phyloP scores from a whole-genome alignment of 352 stramenopile genomes.

The Pythium sp. region DNA sequence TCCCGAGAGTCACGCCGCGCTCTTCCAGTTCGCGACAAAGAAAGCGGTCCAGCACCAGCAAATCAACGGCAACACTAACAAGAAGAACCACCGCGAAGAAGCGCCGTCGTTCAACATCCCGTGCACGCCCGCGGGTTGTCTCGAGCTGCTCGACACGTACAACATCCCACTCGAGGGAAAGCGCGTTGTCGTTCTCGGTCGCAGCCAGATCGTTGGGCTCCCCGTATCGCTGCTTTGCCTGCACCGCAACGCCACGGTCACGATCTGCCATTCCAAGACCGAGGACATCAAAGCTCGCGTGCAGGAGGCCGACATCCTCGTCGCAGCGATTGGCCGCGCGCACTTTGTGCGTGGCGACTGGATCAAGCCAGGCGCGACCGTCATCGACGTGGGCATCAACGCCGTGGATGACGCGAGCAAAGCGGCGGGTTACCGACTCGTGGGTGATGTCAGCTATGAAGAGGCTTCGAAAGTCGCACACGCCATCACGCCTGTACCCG shows the following conservation, averaged over 20 bases:
- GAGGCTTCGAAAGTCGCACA: slow-evolving; percentile 78
- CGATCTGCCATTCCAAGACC: slow-evolving; percentile 96
- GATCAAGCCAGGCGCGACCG: slow-evolving; percentile 96
- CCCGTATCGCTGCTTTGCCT: slow-evolving; percentile 95
- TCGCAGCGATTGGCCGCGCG: slow-evolving; percentile 94
- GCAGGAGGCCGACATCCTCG: slow-evolving; percentile 94
- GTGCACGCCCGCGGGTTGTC: slow-evolving; percentile 96
- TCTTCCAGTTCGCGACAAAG: slow-evolving; percentile 77
- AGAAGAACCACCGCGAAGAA: slow-evolving; percentile 13
- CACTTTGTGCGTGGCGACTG: slow-evolving; percentile 93
- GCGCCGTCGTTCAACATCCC: slow-evolving; percentile 84
- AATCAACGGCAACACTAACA: not conserved
- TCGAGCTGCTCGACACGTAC: slow-evolving; percentile 93
- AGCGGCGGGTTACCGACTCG: slow-evolving; percentile 89
- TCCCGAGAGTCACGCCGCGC: slow-evolving; percentile 93
- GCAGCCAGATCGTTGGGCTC: slow-evolving; percentile 97
- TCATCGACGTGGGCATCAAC: slow-evolving; percentile 99
- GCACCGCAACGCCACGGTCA: slow-evolving; percentile 96
- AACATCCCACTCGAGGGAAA: slow-evolving; percentile 92
- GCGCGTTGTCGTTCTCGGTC: slow-evolving; percentile 95
- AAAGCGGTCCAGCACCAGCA: slow-evolving; percentile 21
- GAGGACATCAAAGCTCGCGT: slow-evolving; percentile 77
- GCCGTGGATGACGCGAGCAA: slow-evolving; percentile 84
- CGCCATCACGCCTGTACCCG: slow-evolving; percentile 97
- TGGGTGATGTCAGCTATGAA: slow-evolving; percentile 97